phyloP scores from a whole-genome alignment of 306 rosid species.

The Fragaria vesca region DNA sequence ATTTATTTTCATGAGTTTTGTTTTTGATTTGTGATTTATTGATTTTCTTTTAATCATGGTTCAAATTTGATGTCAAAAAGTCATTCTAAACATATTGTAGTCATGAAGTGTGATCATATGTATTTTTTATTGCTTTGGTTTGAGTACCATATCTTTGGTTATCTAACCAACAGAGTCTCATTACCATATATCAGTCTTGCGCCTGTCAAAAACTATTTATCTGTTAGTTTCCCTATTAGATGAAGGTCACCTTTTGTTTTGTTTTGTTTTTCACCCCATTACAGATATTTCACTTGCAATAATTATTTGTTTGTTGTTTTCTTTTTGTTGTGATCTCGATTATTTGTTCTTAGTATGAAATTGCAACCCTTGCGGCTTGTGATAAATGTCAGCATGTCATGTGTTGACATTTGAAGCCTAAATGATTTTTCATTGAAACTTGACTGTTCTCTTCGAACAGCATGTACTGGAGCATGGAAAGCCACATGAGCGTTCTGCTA shows the following conservation, averaged over 20 bases:
- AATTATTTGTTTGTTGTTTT: background rate
- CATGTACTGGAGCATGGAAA: slow-evolving; percentile 96
- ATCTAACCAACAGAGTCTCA: background rate
- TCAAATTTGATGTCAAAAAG: background rate
- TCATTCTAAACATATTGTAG: background rate
- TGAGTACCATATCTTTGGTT: background rate
- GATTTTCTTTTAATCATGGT: background rate
- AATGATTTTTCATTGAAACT: background rate
- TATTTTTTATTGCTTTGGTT: background rate
- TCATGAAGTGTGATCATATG: background rate
- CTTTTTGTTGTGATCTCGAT: no score
- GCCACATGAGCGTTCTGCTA: slow-evolving; percentile 82
- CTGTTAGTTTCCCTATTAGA: background rate
- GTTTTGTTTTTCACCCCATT: no score
- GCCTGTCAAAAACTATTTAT: background rate
- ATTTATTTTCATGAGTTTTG: background rate
- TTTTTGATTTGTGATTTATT: background rate
- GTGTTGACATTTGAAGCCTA: background rate
- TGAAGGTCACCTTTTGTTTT: background rate
- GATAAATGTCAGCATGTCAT: background rate
- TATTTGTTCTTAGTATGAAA: background rate
- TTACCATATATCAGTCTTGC: background rate
- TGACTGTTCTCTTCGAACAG: slow-evolving; percentile 25
- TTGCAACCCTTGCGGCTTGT: background rate
- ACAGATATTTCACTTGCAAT: background rate